Conservation (phyloP, 164 flowering plant genomes). For the Annona squamosa region DNA sequence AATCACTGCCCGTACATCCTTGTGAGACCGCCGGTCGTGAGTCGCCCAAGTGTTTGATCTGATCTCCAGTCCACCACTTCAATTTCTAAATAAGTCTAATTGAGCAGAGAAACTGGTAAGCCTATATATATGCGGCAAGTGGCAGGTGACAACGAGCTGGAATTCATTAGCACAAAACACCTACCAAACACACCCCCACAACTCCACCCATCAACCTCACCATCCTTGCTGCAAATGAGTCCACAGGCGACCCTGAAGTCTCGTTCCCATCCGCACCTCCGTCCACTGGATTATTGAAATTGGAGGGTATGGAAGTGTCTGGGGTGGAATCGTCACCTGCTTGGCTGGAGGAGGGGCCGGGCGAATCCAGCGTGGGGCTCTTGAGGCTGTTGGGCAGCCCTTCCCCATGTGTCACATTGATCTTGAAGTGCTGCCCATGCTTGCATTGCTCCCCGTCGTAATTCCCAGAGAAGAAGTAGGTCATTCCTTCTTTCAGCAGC, state of each 20-base stretch:
- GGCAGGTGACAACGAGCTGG: neutral
- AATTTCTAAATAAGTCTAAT: too few relatives aligned
- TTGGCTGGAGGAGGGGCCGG: conserved; percentile 34
- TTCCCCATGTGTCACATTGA: conserved; percentile 70
- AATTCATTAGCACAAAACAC: neutral
- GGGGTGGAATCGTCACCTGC: conserved; percentile 57
- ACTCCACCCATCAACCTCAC: conserved; percentile 13
- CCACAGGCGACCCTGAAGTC: conserved; percentile 27
- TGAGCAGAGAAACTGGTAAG: too few relatives aligned
- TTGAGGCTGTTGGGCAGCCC: conserved; percentile 60
- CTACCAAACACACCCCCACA: conserved; percentile 19
- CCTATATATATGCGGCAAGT: neutral
- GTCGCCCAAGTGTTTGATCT: neutral
- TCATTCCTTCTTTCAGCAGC: conserved; percentile 54
- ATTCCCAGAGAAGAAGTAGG: conserved; percentile 74
- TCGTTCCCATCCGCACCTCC: conserved; percentile 20
- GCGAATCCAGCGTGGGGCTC: conserved; percentile 27
- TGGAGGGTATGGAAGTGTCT: conserved; percentile 53
- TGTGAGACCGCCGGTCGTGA: neutral
- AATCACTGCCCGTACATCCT: neutral
- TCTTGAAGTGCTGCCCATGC: conserved; percentile 64
- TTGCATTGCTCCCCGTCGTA: conserved; percentile 89
- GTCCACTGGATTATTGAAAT: conserved; percentile 50
- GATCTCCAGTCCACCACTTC: too few relatives aligned
- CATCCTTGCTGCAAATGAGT: neutral